These are phyloP conservation scores for Venturia oleaginea DNA, from an alignment of 2,329 filamentous ascomycete genomes.

Conservation along the genomic window DNA sequence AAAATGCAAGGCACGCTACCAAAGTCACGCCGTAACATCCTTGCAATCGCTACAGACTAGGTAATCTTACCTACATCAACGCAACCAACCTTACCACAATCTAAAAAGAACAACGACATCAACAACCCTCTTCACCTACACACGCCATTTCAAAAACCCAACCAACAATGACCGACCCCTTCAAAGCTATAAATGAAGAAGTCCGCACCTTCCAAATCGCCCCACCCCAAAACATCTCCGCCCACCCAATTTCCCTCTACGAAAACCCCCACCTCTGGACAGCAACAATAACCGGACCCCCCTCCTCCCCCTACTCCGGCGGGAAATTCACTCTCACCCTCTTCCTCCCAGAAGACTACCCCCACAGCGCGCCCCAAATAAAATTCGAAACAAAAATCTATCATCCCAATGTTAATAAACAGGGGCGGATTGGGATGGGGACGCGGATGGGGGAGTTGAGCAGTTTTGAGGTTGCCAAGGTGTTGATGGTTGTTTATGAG, in stretches of 20 bases:
- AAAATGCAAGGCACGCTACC: no score
- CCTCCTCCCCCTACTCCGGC: conserved; percentile 26
- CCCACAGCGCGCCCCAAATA: conserved; percentile 76
- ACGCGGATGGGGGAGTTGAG: conserved; percentile 90
- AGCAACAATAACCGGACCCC: neutral
- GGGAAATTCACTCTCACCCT: conserved; percentile 68
- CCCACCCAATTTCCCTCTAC: neutral
- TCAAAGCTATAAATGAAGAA: neutral
- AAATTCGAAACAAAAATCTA: conserved; percentile 84
- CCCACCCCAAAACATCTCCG: neutral
- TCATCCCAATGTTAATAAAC: conserved; percentile 83
- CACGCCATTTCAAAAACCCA: no score
- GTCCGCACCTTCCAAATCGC: neutral
- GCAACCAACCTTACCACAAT: no score
- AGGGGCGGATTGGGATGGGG: conserved; percentile 75
- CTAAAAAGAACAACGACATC: no score
- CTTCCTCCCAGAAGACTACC: conserved; percentile 69
- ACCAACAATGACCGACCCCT: neutral
- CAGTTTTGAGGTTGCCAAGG: conserved; percentile 65
- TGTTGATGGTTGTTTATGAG: conserved; percentile 66
- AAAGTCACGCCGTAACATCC: no score
- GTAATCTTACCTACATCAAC: no score
- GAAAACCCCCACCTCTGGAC: neutral
- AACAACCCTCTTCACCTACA: neutral
- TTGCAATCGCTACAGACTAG: no score